Percentiles rank a stretch among this genome's conserved stretches.
phyloP scores from a whole-genome alignment of 495 filamentous ascomycete species.

The Penicillium canescens region DNA sequence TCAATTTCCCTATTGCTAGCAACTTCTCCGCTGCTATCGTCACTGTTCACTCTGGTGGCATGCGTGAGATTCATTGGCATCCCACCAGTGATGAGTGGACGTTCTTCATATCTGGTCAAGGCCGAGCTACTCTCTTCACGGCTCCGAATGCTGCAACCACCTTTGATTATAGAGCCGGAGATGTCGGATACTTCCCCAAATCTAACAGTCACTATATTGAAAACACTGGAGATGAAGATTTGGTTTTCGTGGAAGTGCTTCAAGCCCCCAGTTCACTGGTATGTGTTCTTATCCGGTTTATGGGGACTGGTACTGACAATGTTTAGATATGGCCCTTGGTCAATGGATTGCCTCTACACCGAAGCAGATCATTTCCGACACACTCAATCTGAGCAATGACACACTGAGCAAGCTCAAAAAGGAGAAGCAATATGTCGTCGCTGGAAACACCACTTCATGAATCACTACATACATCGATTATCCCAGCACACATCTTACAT shows the following conservation, averaged over 20 bases:
- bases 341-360: slow-evolving; percentile 68
- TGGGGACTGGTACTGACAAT: slow-evolving; percentile 2
- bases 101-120: slow-evolving; percentile 70
- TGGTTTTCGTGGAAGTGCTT: slow-evolving; percentile 70
- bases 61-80: slow-evolving; percentile 84
- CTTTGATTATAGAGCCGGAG: slow-evolving; percentile 75
- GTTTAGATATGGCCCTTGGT: slow-evolving; percentile 57
- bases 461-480: too few relatives aligned
- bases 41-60: slow-evolving; percentile 66
- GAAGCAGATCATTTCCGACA: slow-evolving; percentile 63
- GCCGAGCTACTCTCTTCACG: slow-evolving; percentile 65
- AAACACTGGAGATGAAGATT: slow-evolving; percentile 67
- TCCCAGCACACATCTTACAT: too few relatives aligned
- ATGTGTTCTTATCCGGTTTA: slow-evolving; percentile 5
- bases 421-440: slow-evolving; percentile 61
- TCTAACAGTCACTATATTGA: slow-evolving; percentile 71
- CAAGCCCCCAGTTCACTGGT: slow-evolving; percentile 65
- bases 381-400: slow-evolving; percentile 54
- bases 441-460: slow-evolving; percentile 25
- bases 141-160: slow-evolving; percentile 60
- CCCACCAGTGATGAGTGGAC: slow-evolving; percentile 74
- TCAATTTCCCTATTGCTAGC: slow-evolving; percentile 59
- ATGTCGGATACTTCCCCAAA: slow-evolving; percentile 69
- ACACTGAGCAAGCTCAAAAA: slow-evolving; percentile 57
- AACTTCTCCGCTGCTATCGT: slow-evolving; percentile 65